Conservation (phyloP, 306 rosid species). For the Purshia tridentata region DNA sequence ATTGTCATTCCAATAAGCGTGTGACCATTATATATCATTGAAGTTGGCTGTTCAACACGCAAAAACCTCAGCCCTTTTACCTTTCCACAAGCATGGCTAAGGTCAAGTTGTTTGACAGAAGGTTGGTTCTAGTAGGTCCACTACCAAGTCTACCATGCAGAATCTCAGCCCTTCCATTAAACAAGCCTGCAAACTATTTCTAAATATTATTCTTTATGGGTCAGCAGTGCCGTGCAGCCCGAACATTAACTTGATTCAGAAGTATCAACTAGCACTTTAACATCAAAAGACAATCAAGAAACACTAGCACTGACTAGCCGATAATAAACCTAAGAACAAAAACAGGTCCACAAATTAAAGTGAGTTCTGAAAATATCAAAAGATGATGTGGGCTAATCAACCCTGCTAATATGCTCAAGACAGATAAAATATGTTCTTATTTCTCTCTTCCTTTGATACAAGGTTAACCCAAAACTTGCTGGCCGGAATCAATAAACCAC, state of each 20-base stretch:
- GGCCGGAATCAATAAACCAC: too few species aligned
- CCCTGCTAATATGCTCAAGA: too few species aligned
- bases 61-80: too few species aligned
- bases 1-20: too few species aligned
- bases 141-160: background rate
- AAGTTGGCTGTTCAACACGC: too few species aligned
- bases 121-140: background rate
- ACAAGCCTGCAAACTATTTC: background rate
- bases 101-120: background rate
- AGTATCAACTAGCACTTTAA: background rate
- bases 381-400: background rate
- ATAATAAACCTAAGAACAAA: background rate
- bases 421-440: too few species aligned
- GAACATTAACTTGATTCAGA: background rate
- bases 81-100: too few species aligned
- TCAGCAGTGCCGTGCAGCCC: background rate
- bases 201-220: too few species aligned
- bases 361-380: too few species aligned
- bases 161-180: background rate
- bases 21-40: too few species aligned
- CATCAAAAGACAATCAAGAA: background rate
- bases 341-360: background rate
- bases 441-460: too few species aligned
- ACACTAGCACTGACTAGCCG: background rate
- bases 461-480: too few species aligned